phyloP scores from a whole-genome alignment of 1,284 basidiomycete genomes.

The Chondrostereum purpureum region DNA sequence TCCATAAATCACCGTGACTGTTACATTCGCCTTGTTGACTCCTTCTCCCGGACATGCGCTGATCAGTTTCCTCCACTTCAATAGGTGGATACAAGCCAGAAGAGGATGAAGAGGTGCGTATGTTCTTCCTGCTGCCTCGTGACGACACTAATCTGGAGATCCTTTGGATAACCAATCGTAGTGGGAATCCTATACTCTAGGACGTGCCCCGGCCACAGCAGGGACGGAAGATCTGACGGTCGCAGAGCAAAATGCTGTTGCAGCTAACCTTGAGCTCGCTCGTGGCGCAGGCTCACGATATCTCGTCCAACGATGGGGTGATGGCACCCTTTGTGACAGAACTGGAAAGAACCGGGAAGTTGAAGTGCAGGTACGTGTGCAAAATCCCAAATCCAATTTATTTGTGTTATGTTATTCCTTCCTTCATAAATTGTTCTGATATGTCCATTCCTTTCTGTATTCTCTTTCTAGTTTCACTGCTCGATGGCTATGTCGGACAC shows the following conservation, averaged over 20 bases:
- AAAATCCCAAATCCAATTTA: too few relatives aligned
- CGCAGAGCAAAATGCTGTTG: constrained; percentile 55
- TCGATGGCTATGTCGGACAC: constrained; percentile 84
- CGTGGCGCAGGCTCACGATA: constrained; percentile 78
- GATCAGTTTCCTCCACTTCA: too few relatives aligned
- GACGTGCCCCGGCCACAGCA: constrained; percentile 55
- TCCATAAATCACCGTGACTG: too few relatives aligned
- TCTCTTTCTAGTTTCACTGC: constrained; percentile 74
- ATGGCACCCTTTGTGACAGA: constrained; percentile 89
- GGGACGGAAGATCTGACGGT: constrained; percentile 63
- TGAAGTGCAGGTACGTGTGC: constrained; percentile 75
- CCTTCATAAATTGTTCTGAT: constrained; percentile 15
- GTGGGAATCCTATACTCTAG: constrained; percentile 80
- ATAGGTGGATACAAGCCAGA: constrained; percentile 65
- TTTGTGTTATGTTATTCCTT: constrained; percentile 10
- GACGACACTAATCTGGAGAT: too few relatives aligned
- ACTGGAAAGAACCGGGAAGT: constrained; percentile 79
- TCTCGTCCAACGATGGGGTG: constrained; percentile 85
- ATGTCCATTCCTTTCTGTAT: constrained; percentile 5
- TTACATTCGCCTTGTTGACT: constrained; percentile 10
- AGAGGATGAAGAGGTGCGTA: constrained; percentile 71
- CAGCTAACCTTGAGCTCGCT: constrained; percentile 67
- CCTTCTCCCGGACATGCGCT: too few relatives aligned
- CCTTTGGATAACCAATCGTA: too few relatives aligned
- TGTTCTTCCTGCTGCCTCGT: constrained; percentile 6